phyloP scores from a whole-genome alignment of 106 monocot species.

The Acanthochlamys bracteata region DNA sequence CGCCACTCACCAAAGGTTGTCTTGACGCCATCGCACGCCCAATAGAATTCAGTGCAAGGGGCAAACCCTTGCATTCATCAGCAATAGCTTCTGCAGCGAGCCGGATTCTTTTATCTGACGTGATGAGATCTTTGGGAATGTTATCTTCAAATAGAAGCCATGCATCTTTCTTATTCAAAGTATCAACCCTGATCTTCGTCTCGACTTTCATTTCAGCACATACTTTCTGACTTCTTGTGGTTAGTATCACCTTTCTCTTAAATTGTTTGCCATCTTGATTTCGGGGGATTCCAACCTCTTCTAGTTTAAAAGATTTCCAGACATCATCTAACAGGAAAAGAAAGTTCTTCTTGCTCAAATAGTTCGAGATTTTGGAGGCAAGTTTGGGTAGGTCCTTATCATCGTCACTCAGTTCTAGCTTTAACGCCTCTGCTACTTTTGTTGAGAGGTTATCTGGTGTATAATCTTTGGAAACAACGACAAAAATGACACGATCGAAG shows the following conservation, averaged over 20 bases:
- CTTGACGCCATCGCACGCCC: conserved; percentile 20
- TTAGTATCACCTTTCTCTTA: conserved; percentile 23
- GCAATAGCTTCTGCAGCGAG: conserved; percentile 15
- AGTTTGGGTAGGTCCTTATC: not conserved
- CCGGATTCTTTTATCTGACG: conserved; percentile 1
- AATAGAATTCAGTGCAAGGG: conserved; percentile 23
- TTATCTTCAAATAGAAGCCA: conserved; percentile 22
- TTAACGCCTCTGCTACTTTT: not conserved
- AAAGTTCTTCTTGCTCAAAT: conserved; percentile 17
- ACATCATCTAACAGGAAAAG: conserved; percentile 25
- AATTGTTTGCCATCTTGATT: not conserved
- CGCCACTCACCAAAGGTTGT: conserved; percentile 12
- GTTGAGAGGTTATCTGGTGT: not conserved
- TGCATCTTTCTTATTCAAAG: conserved; percentile 8
- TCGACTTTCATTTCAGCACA: conserved; percentile 17
- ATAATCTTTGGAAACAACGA: not conserved
- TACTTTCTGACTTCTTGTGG: conserved; percentile 14
- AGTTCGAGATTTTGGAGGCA: conserved; percentile 1
- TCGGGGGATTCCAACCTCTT: conserved; percentile 11
- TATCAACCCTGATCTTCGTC: conserved; percentile 21
- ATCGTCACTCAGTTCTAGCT: not conserved
- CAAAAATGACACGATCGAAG: not conserved
- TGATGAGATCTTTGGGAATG: conserved; percentile 9
- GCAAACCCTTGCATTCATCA: conserved; percentile 26
- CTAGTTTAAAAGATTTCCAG: conserved; percentile 23